phyloP scores from a whole-genome alignment of 208 protist species.

The Vickermania spadyakhi region DNA sequence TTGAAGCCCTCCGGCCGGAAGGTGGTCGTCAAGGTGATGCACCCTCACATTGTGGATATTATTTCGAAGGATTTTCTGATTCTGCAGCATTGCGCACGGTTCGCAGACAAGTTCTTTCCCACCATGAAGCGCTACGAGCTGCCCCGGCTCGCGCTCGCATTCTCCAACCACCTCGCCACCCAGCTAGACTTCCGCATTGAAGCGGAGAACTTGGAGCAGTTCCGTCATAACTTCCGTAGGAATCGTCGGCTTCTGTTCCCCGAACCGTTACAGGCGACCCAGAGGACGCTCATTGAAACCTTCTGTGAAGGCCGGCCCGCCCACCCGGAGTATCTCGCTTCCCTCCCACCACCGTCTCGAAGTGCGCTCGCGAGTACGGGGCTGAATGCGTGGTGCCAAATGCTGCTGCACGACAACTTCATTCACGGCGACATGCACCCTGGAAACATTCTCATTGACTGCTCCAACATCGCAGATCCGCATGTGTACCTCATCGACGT shows the following conservation, averaged over 20 bases:
- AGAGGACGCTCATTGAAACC: conserved; percentile 78
- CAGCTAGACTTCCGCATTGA: conserved; percentile 89
- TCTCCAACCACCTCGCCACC: conserved; percentile 72
- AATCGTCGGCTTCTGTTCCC: conserved; percentile 79
- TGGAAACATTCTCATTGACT: conserved; percentile 88
- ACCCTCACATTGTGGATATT: conserved; percentile 74
- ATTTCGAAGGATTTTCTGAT: conserved; percentile 84
- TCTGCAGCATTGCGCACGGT: conserved; percentile 34
- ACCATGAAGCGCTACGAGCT: conserved; percentile 48
- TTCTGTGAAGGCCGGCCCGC: conserved; percentile 80
- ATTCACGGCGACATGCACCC: conserved; percentile 91
- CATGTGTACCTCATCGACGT: conserved; percentile 82
- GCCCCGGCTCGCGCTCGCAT: conserved; percentile 47
- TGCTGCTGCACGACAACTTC: conserved; percentile 88
- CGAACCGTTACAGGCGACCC: conserved; percentile 70
- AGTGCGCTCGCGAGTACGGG: conserved; percentile 76
- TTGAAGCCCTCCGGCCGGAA: conserved; percentile 41
- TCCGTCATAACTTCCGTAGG: conserved; percentile 73
- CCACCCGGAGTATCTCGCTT: conserved; percentile 68
- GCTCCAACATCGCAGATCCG: conserved; percentile 59
- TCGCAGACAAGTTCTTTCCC: conserved; percentile 25
- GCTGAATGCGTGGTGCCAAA: conserved; percentile 90
- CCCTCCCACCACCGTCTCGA: conserved; percentile 60
- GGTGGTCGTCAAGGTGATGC: conserved; percentile 88
- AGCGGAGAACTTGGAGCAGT: conserved; percentile 74